Evolutionary conservation across 495 filamentous ascomycete genomes (phyloP), one percentile per base, ranked within the genome.

Genomic region (Penicillium riverlandense): DNA sequence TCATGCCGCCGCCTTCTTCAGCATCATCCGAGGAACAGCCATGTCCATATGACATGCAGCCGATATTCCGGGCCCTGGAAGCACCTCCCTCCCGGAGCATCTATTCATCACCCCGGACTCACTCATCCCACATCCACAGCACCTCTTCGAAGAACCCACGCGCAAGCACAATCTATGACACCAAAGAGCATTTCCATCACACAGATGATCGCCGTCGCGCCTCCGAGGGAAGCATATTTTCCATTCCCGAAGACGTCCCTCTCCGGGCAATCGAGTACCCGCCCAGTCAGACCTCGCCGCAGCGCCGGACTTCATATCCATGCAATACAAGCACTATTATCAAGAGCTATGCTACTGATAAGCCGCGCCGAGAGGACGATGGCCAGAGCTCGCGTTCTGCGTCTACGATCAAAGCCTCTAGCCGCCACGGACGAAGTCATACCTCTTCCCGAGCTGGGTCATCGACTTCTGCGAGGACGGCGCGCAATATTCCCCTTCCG

Each of bases 181-280:
- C 52, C 29, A 66, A 61, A 0, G 62, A 72, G 34, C 67, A 55
- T 48, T 55, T 53, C 43, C 49, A 56, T 7, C 66, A 70, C 40
- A 59, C 13, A 59, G 57, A 27, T 63, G 70, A 12, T 22, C 22
- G 6, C 22, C 22, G 22, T 22, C 59, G 67, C 16, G 61, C 63
- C 28, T 67, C 67, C 7, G 65, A 63, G 6, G 62, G 62, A 9
- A 70, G 61, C 44, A 47, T 71, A 34, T 68, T 64, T 48, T 58
- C 43, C 15, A 55, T 56, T 36, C 60, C 61, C 0, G 58, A 61
- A 28, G 59, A 67, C 15, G n/a, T 56, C 4, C 65, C 66, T 3
- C 43, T 71, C 11, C 62, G 66, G 7, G 67, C 65, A 44, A 71
- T 72, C 44, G 67, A 74, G 40, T 75, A 69, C 44, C 56, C 66